Conservation (phyloP, 495 filamentous ascomycete species). For the Daldinia bambusicola region DNA sequence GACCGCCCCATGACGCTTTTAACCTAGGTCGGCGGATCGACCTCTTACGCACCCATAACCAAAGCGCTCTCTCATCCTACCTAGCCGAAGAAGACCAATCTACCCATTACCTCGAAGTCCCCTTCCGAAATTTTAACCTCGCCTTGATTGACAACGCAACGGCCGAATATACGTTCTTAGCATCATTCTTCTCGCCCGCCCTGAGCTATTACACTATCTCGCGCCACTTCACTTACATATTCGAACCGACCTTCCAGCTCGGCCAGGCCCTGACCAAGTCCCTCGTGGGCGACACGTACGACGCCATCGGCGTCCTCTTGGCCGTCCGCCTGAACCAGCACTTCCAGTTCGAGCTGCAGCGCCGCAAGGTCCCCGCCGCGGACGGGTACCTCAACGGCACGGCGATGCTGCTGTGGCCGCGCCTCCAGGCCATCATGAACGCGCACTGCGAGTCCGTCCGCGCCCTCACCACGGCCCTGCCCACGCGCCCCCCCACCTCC, state of each 20-base stretch:
- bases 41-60: slow-evolving; percentile 73
- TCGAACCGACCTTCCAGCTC: slow-evolving; percentile 82
- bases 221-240: slow-evolving; percentile 79
- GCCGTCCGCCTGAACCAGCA: slow-evolving; percentile 95
- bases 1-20: slow-evolving; percentile 84
- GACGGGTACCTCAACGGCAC: slow-evolving; percentile 95
- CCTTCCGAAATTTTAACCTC: slow-evolving; percentile 93
- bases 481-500: slow-evolving; percentile 59
- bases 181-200: slow-evolving; percentile 81
- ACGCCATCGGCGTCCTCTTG: slow-evolving; percentile 86
- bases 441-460: slow-evolving; percentile 88
- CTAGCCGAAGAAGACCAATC: slow-evolving; percentile 87
- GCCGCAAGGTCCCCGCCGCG: slow-evolving; percentile 85
- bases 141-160: slow-evolving; percentile 93
- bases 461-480: slow-evolving; percentile 63
- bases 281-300: slow-evolving; percentile 77
- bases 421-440: slow-evolving; percentile 93
- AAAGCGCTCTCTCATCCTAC: slow-evolving; percentile 79
- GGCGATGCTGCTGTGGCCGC: slow-evolving; percentile 95
- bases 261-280: slow-evolving; percentile 80
- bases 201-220: slow-evolving; percentile 67
- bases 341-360: slow-evolving; percentile 90
- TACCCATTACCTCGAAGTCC: slow-evolving; percentile 85
- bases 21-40: slow-evolving; percentile 86
- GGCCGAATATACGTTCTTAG: slow-evolving; percentile 94